Evolutionary conservation across 192 early-diverging fungal genomes (phyloP).

Genomic region (Coemansia sp.): DNA sequence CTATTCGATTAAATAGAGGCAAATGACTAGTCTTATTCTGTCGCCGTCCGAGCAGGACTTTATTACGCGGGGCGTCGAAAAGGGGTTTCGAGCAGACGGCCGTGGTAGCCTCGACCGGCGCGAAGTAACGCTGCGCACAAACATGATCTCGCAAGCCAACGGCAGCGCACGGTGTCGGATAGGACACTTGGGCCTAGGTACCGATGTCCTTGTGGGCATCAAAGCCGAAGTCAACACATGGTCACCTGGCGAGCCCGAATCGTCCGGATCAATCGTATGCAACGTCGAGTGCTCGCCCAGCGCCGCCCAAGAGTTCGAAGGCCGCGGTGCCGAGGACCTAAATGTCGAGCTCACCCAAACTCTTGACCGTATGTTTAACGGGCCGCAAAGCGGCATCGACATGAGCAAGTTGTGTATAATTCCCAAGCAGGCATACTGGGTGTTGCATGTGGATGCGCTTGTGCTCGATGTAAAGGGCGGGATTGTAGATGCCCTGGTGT

Average conservation of each 20-base stretch:
- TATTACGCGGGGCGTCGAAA: slow-evolving; percentile 78
- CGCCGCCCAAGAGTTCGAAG: slow-evolving; percentile 78
- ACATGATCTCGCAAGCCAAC: slow-evolving; percentile 85
- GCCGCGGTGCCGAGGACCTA: slow-evolving; percentile 75
- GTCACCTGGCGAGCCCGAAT: slow-evolving; percentile 60
- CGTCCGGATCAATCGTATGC: slow-evolving; percentile 70
- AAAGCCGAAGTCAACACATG: slow-evolving; percentile 83
- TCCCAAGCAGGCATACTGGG: slow-evolving; percentile 85
- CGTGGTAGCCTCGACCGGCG: slow-evolving; percentile 77
- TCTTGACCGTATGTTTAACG: slow-evolving; percentile 76
- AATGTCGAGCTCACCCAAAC: slow-evolving; percentile 85
- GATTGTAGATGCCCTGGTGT: slow-evolving; percentile 79
- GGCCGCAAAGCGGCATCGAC: slow-evolving; percentile 81
- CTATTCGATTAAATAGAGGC: not conserved
- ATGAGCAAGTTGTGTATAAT: slow-evolving; percentile 87
- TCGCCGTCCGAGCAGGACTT: slow-evolving; percentile 82
- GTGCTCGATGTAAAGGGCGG: slow-evolving; percentile 90
- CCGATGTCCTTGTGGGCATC: slow-evolving; percentile 91
- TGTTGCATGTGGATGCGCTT: slow-evolving; percentile 87
- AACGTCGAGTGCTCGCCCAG: slow-evolving; percentile 92
- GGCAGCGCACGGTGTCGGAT: slow-evolving; percentile 76
- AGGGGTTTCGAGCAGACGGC: slow-evolving; percentile 84
- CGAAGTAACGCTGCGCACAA: slow-evolving; percentile 77
- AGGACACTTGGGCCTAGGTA: slow-evolving; percentile 67
- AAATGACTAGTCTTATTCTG: slow-evolving; percentile 58